phyloP scores from a whole-genome alignment of 2,329 filamentous ascomycete genomes.

The Cladobotryum protrusum region DNA sequence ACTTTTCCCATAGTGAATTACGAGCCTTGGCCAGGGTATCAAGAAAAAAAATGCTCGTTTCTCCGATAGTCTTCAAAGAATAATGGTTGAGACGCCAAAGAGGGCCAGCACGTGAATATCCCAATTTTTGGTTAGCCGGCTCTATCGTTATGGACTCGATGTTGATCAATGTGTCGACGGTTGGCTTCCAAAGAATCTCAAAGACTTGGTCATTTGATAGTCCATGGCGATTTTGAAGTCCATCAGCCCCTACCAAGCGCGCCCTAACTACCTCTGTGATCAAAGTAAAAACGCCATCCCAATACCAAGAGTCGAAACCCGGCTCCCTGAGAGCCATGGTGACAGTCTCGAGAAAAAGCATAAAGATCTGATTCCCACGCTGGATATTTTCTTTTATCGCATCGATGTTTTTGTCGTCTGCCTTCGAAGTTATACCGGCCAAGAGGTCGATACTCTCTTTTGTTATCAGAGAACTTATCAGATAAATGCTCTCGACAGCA shows the following conservation, averaged over 20 bases:
- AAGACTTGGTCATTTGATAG: constrained; percentile 2
- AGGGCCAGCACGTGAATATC: neutral
- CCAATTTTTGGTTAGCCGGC: neutral
- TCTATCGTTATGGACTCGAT: neutral
- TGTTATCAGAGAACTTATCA: constrained; percentile 5
- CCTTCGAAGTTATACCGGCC: neutral
- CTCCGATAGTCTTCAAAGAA: neutral
- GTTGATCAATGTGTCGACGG: constrained; percentile 1
- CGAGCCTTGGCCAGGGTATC: neutral
- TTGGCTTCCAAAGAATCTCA: constrained; percentile 7
- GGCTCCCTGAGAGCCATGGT: constrained; percentile 3
- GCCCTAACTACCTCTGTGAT: neutral
- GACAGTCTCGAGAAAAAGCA: constrained; percentile 1
- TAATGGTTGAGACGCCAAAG: neutral
- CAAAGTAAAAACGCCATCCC: neutral
- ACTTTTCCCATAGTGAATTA: neutral
- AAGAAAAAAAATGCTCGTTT: neutral
- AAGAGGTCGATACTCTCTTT: constrained; percentile 16
- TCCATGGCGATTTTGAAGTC: neutral
- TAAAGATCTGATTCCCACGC: neutral
- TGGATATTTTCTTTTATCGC: neutral
- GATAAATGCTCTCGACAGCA: constrained; percentile 15
- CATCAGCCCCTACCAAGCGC: neutral
- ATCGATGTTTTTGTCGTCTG: neutral
- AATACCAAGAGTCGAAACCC: neutral